phyloP scores from a whole-genome alignment of 345 rosid genomes.

The Cardamine chenopodiifolia region DNA sequence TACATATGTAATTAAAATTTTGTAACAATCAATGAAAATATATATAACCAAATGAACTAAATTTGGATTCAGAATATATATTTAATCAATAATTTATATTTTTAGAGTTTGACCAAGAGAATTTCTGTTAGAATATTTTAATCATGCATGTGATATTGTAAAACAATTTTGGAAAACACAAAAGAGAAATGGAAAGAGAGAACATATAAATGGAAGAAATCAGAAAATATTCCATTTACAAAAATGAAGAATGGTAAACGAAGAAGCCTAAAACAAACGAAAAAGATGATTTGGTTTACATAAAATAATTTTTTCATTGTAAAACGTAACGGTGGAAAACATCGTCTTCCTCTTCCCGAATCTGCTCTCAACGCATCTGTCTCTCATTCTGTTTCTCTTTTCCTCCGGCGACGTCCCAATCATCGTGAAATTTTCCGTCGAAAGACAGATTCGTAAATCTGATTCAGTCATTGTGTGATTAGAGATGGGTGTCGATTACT shows the following conservation, averaged over 20 bases:
- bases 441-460: background rate
- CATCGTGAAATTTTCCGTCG: background rate
- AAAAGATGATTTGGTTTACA: background rate
- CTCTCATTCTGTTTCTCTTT: background rate
- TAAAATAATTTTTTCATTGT: background rate
- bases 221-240: background rate
- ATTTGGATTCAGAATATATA: background rate
- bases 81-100: too few species aligned
- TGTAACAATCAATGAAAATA: too few species aligned
- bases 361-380: slow-evolving; percentile 30
- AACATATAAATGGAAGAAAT: background rate
- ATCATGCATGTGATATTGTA: background rate
- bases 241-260: background rate
- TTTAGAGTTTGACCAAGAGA: background rate
- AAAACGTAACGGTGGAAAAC: slow-evolving; percentile 21
- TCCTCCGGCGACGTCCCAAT: slow-evolving; percentile 30
- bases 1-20: too few species aligned
- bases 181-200: background rate
- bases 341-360: slow-evolving; percentile 22
- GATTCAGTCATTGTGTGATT: background rate
- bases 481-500: slow-evolving; percentile 87
- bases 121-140: background rate
- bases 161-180: background rate
- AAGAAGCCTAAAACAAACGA: background rate
- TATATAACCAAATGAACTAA: background rate